Evolutionary conservation across 768 basidiomycete genomes (phyloP), one percentile per base, ranked within the genome.

Genomic region (Pilatotrama ljubarskyi): DNA sequence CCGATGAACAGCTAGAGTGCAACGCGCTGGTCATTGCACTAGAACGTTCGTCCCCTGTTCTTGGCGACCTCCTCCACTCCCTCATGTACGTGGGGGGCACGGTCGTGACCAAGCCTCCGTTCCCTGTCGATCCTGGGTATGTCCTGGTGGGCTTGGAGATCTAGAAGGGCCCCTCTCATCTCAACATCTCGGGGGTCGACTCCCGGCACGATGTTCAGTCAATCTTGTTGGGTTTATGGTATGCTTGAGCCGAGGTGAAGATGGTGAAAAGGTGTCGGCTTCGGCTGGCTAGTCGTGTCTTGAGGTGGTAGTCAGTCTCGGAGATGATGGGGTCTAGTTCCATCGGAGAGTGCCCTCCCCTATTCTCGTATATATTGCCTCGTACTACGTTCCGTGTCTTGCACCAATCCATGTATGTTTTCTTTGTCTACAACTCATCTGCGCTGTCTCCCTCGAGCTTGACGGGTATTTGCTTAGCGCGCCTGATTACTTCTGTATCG

Each of bases 81-180:
- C 80, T 95, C 63, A 91, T 95, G 90, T 95, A 95, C 74, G 90
- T 95, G 52, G 93, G 93, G 63, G 93, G 91, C 55, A 84, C 82
- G 50, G 88, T 95, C 53, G 86, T 95, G 51, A 90, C 91, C 54
- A 87, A 85, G 70, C 89, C 90, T 55, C 84, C 84, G 24, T 91
- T 90, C 79, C 78, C 84, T 68, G 84, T 88, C 58, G 84, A 91
- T 69, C 81, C 88, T 26, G 84, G 86, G 17, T 92, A 86, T 70
- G 83, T 95, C 36, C 85, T 95, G 46, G 89, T 95, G 55, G 93
- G 93, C 40, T 77, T 95, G 73, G 93, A 94, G 68, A 85, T 95
- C 60, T 93, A 77, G 66, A 24, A 2, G 48, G 41, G 51, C 18
- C 7, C 4, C 24, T 22, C 18, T 2, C 17, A n/a, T 25, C 38